These are phyloP conservation scores for Galeopsis tetrahit DNA, from an alignment of 257 asterid genomes.

Conservation along the genomic window DNA sequence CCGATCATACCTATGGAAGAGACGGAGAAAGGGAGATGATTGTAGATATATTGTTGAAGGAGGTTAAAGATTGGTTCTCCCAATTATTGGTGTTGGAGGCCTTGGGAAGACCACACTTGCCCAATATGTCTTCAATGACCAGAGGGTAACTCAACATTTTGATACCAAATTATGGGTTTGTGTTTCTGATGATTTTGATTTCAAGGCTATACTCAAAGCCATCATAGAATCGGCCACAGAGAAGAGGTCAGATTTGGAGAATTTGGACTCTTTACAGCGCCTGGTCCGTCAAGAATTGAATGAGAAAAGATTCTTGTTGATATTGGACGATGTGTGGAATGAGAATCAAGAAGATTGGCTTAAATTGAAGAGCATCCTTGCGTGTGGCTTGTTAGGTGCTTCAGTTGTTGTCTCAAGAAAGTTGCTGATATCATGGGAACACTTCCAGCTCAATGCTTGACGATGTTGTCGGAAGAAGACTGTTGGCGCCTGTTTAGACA, in stretches of 20 bases:
- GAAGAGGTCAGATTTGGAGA: background rate
- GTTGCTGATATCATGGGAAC: too few species aligned
- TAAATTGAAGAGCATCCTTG: too few species aligned
- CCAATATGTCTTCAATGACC: constrained; percentile 29
- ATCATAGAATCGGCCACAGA: background rate
- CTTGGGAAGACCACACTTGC: constrained; percentile 41
- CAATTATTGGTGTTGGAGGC: constrained; percentile 18
- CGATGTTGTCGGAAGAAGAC: background rate
- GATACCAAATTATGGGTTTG: constrained; percentile 36
- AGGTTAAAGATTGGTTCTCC: background rate
- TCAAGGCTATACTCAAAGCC: constrained; percentile 2
- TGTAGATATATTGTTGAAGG: constrained; percentile 29
- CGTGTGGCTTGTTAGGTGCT: too few species aligned
- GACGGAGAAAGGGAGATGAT: constrained; percentile 30
- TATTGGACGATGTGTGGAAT: too few species aligned
- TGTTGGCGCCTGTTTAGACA: background rate
- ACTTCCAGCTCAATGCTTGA: too few species aligned
- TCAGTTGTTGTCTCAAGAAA: too few species aligned
- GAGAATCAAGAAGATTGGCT: too few species aligned
- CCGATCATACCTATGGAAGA: background rate
- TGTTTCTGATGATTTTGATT: background rate
- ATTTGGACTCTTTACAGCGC: background rate
- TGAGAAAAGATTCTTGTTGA: background rate
- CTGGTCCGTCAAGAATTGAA: background rate
- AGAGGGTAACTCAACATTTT: constrained; percentile 24